A percentile compares a stretch with the other conserved stretches of the same genome.
Conservation (phyloP, 2,329 filamentous ascomycete genomes). For the Aspergillus thermomutatus region DNA sequence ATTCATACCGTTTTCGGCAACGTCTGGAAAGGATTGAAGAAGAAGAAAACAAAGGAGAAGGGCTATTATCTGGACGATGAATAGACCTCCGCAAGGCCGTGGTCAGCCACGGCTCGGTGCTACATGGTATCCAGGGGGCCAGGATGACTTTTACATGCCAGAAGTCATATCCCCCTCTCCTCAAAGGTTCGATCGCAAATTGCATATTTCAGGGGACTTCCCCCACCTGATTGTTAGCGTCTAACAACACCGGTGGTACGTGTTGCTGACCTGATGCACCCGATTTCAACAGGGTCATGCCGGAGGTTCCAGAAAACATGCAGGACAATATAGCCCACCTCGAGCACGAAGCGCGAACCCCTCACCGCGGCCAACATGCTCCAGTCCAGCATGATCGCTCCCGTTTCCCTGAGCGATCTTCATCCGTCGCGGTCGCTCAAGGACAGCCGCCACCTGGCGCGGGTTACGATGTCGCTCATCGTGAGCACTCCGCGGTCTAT, state of each 20-base stretch:
- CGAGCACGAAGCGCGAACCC: slow-evolving; percentile 67
- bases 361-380: slow-evolving; percentile 43
- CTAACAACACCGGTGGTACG: slow-evolving; percentile 11
- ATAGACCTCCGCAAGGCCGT: slow-evolving; percentile 36
- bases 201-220: slow-evolving; percentile 3
- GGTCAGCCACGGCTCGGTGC: slow-evolving; percentile 50
- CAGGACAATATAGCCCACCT: slow-evolving; percentile 89
- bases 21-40: background rate
- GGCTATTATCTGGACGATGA: slow-evolving; percentile 24
- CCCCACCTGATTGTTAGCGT: slow-evolving; percentile 1
- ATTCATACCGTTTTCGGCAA: background rate
- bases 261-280: slow-evolving; percentile 23
- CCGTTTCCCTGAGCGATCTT: slow-evolving; percentile 36
- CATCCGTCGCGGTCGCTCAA: slow-evolving; percentile 29
- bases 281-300: slow-evolving; percentile 67
- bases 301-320: slow-evolving; percentile 95
- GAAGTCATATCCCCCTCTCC: slow-evolving; percentile 68
- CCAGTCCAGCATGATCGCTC: slow-evolving; percentile 30
- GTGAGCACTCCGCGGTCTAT: slow-evolving; percentile 50
- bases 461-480: slow-evolving; percentile 40
- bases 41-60: background rate
- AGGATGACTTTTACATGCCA: slow-evolving; percentile 67
- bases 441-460: slow-evolving; percentile 26
- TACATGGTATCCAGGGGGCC: slow-evolving; percentile 65
- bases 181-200: slow-evolving; percentile 55